Conservation (phyloP, 768 basidiomycete species). For the Lentinula sp. region DNA sequence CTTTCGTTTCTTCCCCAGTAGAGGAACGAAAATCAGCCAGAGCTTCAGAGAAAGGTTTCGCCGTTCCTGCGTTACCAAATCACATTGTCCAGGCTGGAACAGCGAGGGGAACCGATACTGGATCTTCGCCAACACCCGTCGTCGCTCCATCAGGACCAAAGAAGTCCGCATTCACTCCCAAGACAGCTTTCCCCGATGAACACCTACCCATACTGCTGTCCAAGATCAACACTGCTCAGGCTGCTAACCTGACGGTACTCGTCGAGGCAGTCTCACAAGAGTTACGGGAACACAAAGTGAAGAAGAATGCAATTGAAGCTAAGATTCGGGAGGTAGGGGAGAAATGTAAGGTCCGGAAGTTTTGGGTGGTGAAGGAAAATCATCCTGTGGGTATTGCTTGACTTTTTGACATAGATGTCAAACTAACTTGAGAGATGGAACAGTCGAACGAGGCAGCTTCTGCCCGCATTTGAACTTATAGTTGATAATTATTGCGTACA, state of each 20-base stretch:
- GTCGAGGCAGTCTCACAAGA: slow-evolving; percentile 72
- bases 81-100: neutral
- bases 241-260: slow-evolving; percentile 57
- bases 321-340: slow-evolving; percentile 74
- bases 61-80: slow-evolving; percentile 40
- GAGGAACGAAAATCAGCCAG: slow-evolving; percentile 26
- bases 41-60: slow-evolving; percentile 27
- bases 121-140: slow-evolving; percentile 10
- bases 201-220: slow-evolving; percentile 55
- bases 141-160: slow-evolving; percentile 15
- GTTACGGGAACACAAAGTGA: slow-evolving; percentile 62
- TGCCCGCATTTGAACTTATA: neutral
- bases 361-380: slow-evolving; percentile 63
- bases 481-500: neutral
- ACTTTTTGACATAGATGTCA: neutral
- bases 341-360: slow-evolving; percentile 66
- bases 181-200: slow-evolving; percentile 62
- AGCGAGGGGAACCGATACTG: neutral
- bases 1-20: slow-evolving; percentile 48
- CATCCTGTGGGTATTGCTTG: neutral
- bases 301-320: slow-evolving; percentile 79
- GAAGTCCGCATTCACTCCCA: slow-evolving; percentile 28
- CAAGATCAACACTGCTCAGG: slow-evolving; percentile 57
- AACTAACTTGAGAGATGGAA: neutral
- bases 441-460: neutral